A percentile compares a stretch with the other conserved stretches of the same genome.
These are phyloP conservation scores for Terfezia boudieri DNA, from an alignment of 495 filamentous ascomycete genomes.

Conservation along the genomic window DNA sequence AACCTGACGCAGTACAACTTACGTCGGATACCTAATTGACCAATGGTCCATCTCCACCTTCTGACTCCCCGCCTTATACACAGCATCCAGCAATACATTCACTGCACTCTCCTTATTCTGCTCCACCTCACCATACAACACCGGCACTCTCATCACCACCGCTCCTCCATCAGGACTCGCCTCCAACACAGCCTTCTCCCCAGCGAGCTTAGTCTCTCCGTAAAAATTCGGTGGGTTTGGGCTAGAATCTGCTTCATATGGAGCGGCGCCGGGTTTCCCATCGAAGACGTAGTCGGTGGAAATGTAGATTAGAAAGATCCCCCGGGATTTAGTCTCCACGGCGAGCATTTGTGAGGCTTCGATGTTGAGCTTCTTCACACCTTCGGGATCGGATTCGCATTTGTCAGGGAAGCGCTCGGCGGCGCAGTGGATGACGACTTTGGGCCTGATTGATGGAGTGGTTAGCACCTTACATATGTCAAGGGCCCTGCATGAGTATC, in stretches of 20 bases:
- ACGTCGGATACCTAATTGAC: constrained; percentile 65
- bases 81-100: constrained; percentile 51
- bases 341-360: constrained; percentile 43
- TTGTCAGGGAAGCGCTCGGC: constrained; percentile 82
- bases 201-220: constrained; percentile 69
- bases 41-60: constrained; percentile 71
- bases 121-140: constrained; percentile 53
- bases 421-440: constrained; percentile 71
- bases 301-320: constrained; percentile 68
- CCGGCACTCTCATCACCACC: constrained; percentile 63
- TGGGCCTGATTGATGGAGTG: constrained; percentile 31
- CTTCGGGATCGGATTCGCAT: constrained; percentile 55
- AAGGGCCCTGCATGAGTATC: too few relatives aligned
- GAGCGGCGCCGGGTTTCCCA: constrained; percentile 50
- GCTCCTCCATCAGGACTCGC: constrained; percentile 29
- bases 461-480: too few relatives aligned
- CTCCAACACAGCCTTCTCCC: constrained; percentile 49
- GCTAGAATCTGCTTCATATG: constrained; percentile 44
- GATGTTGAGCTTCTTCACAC: constrained; percentile 54
- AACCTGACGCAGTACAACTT: constrained; percentile 5
- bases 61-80: constrained; percentile 38
- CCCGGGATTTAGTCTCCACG: constrained; percentile 34
- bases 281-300: constrained; percentile 91
- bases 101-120: constrained; percentile 56
- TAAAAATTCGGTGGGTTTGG: constrained; percentile 65